phyloP scores from a whole-genome alignment of 1,139 yeast genomes.

The Petasospora fabianii region DNA sequence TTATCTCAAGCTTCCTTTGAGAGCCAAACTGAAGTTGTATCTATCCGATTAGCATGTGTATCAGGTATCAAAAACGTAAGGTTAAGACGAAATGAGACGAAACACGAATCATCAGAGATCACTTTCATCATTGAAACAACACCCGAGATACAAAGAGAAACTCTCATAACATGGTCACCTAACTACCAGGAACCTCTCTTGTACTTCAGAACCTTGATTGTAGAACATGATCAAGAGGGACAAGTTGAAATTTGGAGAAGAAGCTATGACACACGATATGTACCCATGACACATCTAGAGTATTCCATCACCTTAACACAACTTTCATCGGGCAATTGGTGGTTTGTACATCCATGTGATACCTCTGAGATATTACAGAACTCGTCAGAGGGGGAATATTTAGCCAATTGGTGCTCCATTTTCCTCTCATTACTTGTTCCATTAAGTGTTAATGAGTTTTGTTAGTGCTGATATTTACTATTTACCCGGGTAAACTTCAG shows the following conservation, averaged over 20 bases:
- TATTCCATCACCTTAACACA: constrained; percentile 6
- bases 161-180: too few species aligned
- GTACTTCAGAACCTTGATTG: constrained; percentile 1
- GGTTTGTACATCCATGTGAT: constrained; percentile 15
- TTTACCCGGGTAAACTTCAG: constrained; percentile 3
- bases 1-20: too few species aligned
- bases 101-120: too few species aligned
- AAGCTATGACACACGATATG: neutral
- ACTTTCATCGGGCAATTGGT: constrained; percentile 6
- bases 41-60: too few species aligned
- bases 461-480: constrained; percentile 9
- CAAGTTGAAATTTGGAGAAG: neutral
- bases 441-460: neutral
- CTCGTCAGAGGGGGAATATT: constrained; percentile 4
- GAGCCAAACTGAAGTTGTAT: too few species aligned
- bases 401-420: constrained; percentile 10
- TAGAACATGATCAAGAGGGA: neutral
- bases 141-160: too few species aligned
- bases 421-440: constrained; percentile 4
- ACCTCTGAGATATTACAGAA: constrained; percentile 7
- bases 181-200: constrained; percentile 4
- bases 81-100: too few species aligned
- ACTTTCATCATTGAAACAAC: too few species aligned
- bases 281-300: neutral
- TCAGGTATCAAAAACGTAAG: too few species aligned